phyloP scores from a whole-genome alignment of 768 basidiomycete species.

The Termitomyces sp. region DNA sequence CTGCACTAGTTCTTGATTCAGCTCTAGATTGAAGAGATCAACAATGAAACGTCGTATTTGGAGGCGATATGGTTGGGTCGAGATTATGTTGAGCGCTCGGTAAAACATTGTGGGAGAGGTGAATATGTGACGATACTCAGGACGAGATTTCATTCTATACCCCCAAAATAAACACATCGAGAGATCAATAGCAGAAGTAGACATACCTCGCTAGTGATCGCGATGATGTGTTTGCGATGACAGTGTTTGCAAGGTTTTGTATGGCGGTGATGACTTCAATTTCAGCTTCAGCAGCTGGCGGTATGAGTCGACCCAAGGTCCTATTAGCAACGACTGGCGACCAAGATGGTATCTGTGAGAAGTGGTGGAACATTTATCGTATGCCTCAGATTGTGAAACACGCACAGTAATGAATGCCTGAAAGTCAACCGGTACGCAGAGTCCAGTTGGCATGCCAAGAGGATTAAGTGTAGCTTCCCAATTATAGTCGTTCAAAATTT shows the following conservation, averaged over 20 bases:
- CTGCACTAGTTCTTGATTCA: slow-evolving; percentile 57
- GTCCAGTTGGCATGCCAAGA: slow-evolving; percentile 78
- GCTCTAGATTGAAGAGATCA: slow-evolving; percentile 84
- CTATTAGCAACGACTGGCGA: slow-evolving; percentile 28
- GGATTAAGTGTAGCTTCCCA: slow-evolving; percentile 93
- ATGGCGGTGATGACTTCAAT: slow-evolving; percentile 84
- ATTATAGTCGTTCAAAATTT: slow-evolving; percentile 85
- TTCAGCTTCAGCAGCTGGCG: slow-evolving; percentile 65
- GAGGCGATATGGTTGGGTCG: slow-evolving; percentile 83
- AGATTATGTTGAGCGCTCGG: slow-evolving; percentile 82
- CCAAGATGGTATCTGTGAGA: slow-evolving; percentile 75
- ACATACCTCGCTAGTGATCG: slow-evolving; percentile 78
- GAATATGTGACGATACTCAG: slow-evolving; percentile 73
- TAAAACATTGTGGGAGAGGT: slow-evolving; percentile 73
- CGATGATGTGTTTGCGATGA: slow-evolving; percentile 93
- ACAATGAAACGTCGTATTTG: slow-evolving; percentile 90
- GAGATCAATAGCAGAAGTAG: neutral
- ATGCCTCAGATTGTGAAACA: neutral
- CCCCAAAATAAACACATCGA: neutral
- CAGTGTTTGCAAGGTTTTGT: slow-evolving; percentile 91
- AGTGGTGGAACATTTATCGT: neutral
- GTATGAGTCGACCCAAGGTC: slow-evolving; percentile 46
- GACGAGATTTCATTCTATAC: slow-evolving; percentile 67
- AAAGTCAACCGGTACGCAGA: slow-evolving; percentile 86
- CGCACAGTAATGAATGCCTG: slow-evolving; percentile 75